phyloP scores from a whole-genome alignment of 768 basidiomycete species.

The Termitomyces sp. region DNA sequence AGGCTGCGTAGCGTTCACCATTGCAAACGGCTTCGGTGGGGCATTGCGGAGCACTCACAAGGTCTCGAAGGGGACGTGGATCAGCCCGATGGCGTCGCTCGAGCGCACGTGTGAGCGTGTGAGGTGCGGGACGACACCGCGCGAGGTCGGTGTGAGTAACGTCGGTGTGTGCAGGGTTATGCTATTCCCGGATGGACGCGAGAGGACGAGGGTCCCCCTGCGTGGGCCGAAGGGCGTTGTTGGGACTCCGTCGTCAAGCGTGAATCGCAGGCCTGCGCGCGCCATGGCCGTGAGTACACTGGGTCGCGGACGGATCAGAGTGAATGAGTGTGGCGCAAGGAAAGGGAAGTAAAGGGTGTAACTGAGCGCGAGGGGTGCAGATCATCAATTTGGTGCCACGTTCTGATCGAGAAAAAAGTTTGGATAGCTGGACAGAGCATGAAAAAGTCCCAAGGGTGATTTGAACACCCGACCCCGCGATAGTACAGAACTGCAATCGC shows the following conservation, averaged over 20 bases:
- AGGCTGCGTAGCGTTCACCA: slow-evolving; percentile 32
- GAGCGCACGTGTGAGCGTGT: slow-evolving; percentile 52
- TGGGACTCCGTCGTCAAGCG: not conserved
- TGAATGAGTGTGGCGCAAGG: not conserved
- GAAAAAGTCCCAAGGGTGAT: slow-evolving; percentile 11
- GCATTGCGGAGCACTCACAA: slow-evolving; percentile 49
- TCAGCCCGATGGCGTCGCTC: slow-evolving; percentile 51
- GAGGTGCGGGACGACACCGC: slow-evolving; percentile 72
- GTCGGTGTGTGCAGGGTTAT: slow-evolving; percentile 55
- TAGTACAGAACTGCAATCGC: slow-evolving; percentile 6
- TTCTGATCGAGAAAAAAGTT: not conserved
- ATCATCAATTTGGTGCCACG: not conserved
- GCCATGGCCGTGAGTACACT: not conserved
- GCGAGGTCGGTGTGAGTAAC: slow-evolving; percentile 57
- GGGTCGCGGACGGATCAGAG: not conserved
- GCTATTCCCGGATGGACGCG: slow-evolving; percentile 6
- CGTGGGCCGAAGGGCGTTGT: slow-evolving; percentile 25
- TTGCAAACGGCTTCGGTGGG: not conserved
- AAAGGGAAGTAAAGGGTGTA: not conserved
- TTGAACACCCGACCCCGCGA: slow-evolving; percentile 14
- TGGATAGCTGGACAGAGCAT: not conserved
- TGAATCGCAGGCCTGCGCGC: slow-evolving; percentile 1
- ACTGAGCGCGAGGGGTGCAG: not conserved
- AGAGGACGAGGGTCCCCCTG: slow-evolving; percentile 25
- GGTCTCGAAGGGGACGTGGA: slow-evolving; percentile 72